A percentile compares a stretch with the other conserved stretches of the same genome.
phyloP scores from a whole-genome alignment of 2,329 filamentous ascomycete genomes.

The Gliomastix tumulicola region DNA sequence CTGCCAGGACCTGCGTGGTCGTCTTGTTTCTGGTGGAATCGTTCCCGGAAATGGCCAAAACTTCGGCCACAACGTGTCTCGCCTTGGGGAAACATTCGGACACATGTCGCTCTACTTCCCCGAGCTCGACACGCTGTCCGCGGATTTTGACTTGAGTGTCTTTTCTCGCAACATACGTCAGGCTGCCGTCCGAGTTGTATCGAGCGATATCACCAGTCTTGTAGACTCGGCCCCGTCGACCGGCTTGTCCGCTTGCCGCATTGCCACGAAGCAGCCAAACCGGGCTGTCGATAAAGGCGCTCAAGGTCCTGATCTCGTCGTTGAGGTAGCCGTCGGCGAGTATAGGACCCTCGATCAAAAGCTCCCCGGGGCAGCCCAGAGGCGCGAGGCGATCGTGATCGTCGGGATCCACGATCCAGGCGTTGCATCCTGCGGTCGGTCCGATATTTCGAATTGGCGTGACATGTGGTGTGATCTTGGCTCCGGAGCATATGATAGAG shows the following conservation, averaged over 20 bases:
- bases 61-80: constrained; percentile 23
- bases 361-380: constrained; percentile 21
- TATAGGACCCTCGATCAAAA: constrained; percentile 29
- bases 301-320: constrained; percentile 3
- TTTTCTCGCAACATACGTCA: constrained; percentile 9
- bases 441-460: constrained; percentile 16
- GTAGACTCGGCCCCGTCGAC: constrained; percentile 13
- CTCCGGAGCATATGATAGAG: no score
- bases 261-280: constrained; percentile 9
- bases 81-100: background rate
- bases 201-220: constrained; percentile 8
- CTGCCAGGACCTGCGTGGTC: background rate
- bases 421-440: constrained; percentile 23
- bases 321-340: constrained; percentile 3
- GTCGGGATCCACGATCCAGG: constrained; percentile 19
- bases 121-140: constrained; percentile 42
- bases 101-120: constrained; percentile 4
- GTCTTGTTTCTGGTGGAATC: no score
- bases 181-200: constrained; percentile 7
- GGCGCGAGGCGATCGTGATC: background rate
- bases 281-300: constrained; percentile 2
- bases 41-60: no score
- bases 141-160: constrained; percentile 45
- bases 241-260: constrained; percentile 18
- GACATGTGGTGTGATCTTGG: no score